phyloP scores from a whole-genome alignment of 2,329 filamentous ascomycete genomes.

The Calonectria henricotiae region DNA sequence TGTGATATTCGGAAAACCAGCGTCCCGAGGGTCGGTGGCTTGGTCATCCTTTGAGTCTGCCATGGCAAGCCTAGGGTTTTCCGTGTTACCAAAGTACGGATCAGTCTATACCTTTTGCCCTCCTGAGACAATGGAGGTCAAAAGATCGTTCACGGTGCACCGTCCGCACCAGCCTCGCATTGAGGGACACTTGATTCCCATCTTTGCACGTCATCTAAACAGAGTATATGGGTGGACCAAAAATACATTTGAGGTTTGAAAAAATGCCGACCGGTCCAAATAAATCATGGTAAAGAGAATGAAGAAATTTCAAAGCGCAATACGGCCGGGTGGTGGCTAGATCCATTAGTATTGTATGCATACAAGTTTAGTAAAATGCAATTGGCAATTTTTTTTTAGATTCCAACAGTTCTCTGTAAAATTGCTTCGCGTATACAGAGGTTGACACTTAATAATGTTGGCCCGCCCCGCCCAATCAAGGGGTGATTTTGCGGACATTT shows the following conservation, averaged over 20 bases:
- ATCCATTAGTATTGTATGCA: too few relatives aligned
- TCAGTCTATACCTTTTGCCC: conserved; percentile 62
- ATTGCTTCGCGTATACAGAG: too few relatives aligned
- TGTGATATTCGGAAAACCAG: conserved; percentile 54
- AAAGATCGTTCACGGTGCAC: conserved; percentile 57
- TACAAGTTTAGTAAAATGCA: too few relatives aligned
- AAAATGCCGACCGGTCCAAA: too few relatives aligned
- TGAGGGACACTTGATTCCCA: conserved; percentile 53
- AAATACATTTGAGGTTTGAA: conserved; percentile 55
- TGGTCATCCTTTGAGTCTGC: conserved; percentile 62
- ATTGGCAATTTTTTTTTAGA: too few relatives aligned
- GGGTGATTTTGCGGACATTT: too few relatives aligned
- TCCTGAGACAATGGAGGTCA: conserved; percentile 47
- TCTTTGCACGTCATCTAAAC: conserved; percentile 55
- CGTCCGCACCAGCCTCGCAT: conserved; percentile 59
- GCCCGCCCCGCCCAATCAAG: too few relatives aligned
- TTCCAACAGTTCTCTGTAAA: too few relatives aligned
- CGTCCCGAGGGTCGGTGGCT: conserved; percentile 53
- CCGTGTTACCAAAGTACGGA: conserved; percentile 60
- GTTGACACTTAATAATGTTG: too few relatives aligned
- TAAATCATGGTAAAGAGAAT: too few relatives aligned
- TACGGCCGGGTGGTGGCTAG: too few relatives aligned
- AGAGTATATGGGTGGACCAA: conserved; percentile 59
- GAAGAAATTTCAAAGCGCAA: too few relatives aligned
- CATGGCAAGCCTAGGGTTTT: conserved; percentile 63